Evolutionary conservation across 2,329 filamentous ascomycete species (phyloP), one percentile per base, ranked within the genome.

Genomic region (Neoarthrinium moseri): DNA sequence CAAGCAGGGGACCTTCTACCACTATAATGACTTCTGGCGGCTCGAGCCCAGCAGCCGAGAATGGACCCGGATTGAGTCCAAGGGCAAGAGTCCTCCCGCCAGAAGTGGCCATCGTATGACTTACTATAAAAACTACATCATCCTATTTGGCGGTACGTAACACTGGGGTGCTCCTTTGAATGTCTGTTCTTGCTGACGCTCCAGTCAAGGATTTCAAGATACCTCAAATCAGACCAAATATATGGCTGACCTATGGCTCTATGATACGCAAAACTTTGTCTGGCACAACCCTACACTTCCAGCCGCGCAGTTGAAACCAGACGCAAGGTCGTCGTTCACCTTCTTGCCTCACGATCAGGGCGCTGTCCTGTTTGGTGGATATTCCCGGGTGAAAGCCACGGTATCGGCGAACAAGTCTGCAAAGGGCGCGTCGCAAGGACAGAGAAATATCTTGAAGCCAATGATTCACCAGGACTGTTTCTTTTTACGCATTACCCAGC

Each of bases 21-120:
- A 99, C 68, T 99, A 99, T 72, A 96, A 95, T 60, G 94, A 97
- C 70, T 97, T 99, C 65, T 99, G 94, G 92, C 80, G 87, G 40
- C 78, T 97, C 34, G 91, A 97, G 61, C 87, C 92, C 1, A 79
- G 78, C 7, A 84, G 81, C 6, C 79, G 91, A 57, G 94, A 99
- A 71, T 99, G 94, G 94, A 88, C 83, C 46, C 87, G 91, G 50
- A 75, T 99, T 26, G 94, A 99, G 65, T 78, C 77, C 57, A 81
- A 81, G 71, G 88, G 88, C 48, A 89, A 88, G 65, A 78, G 79
- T 27, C 92, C 92, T 30, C 86, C 89, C 2, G 91, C 92, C 3
- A 78, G 94, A 54, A 95, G 89, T 64, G 94, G 94, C 4, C 91
- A 96, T 67, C 83, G 92, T 55, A 96, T 99, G 91, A 95, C 91